Conservation (phyloP, 176 grass and related monocot species). For the Paspalum notatum region DNA sequence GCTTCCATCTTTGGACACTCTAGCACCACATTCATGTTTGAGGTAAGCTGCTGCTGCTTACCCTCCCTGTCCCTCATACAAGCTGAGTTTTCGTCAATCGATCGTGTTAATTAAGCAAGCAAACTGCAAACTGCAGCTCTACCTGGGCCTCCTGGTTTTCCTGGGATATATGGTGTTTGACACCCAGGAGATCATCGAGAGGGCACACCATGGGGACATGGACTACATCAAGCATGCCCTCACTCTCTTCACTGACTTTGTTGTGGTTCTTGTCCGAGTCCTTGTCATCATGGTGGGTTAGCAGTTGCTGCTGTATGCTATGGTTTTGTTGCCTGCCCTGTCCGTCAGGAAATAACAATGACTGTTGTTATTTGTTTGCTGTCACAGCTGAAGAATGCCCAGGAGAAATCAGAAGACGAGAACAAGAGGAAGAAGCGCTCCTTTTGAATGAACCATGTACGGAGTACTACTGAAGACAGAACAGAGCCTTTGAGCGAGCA, state of each 20-base stretch:
- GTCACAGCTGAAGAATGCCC: conserved; percentile 61
- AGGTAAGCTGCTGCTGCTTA: conserved; percentile 34
- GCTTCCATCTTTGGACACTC: conserved; percentile 61
- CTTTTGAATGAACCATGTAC: conserved; percentile 21
- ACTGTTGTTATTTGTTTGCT: not conserved
- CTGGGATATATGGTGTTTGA: conserved; percentile 74
- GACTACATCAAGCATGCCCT: conserved; percentile 79
- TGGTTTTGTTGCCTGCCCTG: not conserved
- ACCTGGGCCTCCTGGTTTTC: conserved; percentile 71
- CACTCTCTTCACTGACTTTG: conserved; percentile 73
- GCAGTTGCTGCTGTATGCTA: not conserved
- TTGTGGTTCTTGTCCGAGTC: conserved; percentile 62
- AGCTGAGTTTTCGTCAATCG: too few relatives aligned
- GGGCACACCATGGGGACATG: conserved; percentile 53
- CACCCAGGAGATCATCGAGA: conserved; percentile 84
- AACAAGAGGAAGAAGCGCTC: conserved; percentile 64
- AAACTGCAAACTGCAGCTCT: conserved; percentile 45
- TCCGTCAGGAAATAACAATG: not conserved
- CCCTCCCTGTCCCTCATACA: too few relatives aligned
- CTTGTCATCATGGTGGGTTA: conserved; percentile 69
- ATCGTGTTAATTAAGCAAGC: too few relatives aligned
- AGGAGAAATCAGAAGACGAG: conserved; percentile 58
- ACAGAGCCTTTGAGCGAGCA: too few relatives aligned
- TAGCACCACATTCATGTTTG: conserved; percentile 49
- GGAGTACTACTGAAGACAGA: too few relatives aligned